Conservation (phyloP, 2,329 filamentous ascomycete species). For the Paecilomyces sp. region DNA sequence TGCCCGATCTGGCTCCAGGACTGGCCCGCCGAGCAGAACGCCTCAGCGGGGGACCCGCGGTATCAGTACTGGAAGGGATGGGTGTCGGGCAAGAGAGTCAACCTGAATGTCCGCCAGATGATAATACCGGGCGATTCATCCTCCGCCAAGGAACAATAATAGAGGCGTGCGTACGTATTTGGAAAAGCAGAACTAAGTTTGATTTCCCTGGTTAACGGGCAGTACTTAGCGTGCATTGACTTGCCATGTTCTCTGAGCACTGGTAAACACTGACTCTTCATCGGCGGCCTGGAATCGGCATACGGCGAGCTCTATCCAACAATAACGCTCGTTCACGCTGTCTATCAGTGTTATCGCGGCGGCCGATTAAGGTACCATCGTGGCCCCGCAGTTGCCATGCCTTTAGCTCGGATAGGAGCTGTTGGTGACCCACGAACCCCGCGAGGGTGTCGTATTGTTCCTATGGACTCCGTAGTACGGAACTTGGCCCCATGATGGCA, state of each 20-base stretch:
- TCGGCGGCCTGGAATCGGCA: neutral
- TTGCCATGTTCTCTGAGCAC: neutral
- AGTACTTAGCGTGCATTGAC: neutral
- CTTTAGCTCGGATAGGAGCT: neutral
- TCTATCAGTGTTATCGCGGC: neutral
- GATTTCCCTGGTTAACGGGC: neutral
- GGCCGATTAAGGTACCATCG: neutral
- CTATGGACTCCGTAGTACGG: neutral
- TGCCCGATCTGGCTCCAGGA: constrained; percentile 67
- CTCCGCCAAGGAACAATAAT: neutral
- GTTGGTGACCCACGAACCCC: neutral
- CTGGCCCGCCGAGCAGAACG: constrained; percentile 57
- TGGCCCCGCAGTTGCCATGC: neutral
- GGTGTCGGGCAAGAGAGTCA: constrained; percentile 83
- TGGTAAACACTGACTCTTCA: neutral
- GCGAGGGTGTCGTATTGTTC: neutral
- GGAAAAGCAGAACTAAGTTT: neutral
- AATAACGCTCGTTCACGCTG: neutral
- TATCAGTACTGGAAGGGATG: constrained; percentile 72
- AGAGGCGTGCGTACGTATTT: neutral
- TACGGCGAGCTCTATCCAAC: neutral
- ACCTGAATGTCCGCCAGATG: constrained; percentile 91
- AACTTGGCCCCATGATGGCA: neutral
- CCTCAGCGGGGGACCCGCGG: constrained; percentile 27
- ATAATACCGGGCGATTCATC: constrained; percentile 37